A percentile compares a stretch with the other conserved stretches of the same genome.
phyloP scores from a whole-genome alignment of 2,329 filamentous ascomycete species.

The Dothideomycetes sp. region DNA sequence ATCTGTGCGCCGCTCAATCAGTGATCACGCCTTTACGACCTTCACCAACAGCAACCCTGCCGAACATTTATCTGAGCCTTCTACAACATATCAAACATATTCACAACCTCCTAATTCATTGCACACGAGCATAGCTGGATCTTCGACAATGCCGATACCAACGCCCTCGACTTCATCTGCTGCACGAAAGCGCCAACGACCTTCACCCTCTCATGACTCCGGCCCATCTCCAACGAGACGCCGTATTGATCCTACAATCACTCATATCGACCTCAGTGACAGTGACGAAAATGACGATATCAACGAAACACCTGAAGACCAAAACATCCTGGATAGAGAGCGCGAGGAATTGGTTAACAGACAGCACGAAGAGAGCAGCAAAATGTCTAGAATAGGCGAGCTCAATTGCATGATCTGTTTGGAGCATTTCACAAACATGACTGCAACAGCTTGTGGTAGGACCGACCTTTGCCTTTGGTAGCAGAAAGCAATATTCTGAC shows the following conservation, averaged over 20 bases:
- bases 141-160: neutral
- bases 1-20: neutral
- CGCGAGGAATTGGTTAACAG: conserved; percentile 41
- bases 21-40: conserved; percentile 1
- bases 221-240: conserved; percentile 4
- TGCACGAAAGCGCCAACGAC: conserved; percentile 6
- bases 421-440: conserved; percentile 51
- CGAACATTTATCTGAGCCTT: neutral
- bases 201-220: neutral
- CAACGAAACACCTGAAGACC: neutral
- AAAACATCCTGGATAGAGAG: conserved; percentile 43
- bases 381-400: conserved; percentile 30
- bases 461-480: conserved; percentile 9
- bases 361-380: conserved; percentile 28
- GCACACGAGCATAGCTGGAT: neutral
- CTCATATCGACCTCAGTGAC: neutral
- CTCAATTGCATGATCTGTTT: conserved; percentile 56
- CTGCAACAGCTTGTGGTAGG: conserved; percentile 52
- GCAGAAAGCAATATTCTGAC: conserved; percentile 1
- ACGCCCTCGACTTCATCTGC: neutral
- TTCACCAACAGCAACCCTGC: neutral
- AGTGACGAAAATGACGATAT: conserved; percentile 3
- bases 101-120: neutral
- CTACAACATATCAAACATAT: neutral
- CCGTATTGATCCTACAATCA: neutral